Percentiles rank a stretch among this genome's conserved stretches.
phyloP scores from a whole-genome alignment of 352 stramenopile genomes.

The Globisporangium sylvaticum region DNA sequence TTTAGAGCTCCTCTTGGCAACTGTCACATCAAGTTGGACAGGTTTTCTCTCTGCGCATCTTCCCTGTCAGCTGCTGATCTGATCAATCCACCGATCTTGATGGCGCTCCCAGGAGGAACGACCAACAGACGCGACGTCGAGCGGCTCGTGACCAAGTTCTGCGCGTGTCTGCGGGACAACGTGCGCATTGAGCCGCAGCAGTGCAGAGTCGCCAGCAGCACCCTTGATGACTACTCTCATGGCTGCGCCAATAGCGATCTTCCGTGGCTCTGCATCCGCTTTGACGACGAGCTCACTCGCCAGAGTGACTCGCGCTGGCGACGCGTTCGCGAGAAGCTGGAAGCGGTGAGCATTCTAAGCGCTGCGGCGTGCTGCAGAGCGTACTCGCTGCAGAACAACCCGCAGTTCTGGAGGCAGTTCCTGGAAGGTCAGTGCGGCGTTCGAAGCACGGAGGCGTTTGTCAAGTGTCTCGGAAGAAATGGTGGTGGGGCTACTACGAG shows the following conservation, averaged over 20 bases:
- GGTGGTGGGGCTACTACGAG: background rate
- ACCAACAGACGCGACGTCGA: conserved; percentile 10
- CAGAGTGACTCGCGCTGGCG: background rate
- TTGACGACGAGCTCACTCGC: conserved; percentile 6
- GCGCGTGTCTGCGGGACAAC: conserved; percentile 12
- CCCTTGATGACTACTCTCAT: background rate
- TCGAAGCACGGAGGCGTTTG: conserved; percentile 12
- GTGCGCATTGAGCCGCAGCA: conserved; percentile 17
- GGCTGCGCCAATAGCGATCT: background rate
- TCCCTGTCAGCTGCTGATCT: background rate
- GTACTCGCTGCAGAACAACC: conserved; percentile 30
- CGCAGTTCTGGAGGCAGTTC: conserved; percentile 31
- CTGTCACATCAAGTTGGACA: conserved; percentile 5
- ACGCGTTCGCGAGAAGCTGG: conserved; percentile 11
- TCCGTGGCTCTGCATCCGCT: conserved; percentile 18
- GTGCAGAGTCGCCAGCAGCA: background rate
- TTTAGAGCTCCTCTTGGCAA: background rate
- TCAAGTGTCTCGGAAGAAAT: background rate
- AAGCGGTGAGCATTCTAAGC: conserved; percentile 27
- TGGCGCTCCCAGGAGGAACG: background rate
- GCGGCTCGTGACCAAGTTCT: conserved; percentile 19
- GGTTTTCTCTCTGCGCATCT: background rate
- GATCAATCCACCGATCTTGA: background rate
- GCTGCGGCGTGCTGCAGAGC: conserved; percentile 17
- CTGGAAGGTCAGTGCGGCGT: conserved; percentile 10